Base-by-base conservation (phyloP, 2,329 filamentous ascomycete genomes). In the Fonsecaea monophora region DNA sequence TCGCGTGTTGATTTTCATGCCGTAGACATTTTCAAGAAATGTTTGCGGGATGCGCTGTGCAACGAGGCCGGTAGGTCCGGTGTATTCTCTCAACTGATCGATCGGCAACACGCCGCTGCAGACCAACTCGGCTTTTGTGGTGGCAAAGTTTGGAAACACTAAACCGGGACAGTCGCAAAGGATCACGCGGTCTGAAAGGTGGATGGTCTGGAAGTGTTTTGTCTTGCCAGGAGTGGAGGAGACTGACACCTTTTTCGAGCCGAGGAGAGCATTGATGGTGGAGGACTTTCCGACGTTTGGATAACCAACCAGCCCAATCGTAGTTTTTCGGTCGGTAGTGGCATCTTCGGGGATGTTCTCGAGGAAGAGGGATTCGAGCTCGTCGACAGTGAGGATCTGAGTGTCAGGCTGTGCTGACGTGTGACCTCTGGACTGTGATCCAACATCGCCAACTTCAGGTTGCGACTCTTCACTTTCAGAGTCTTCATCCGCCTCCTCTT, bases 231-330 rank as follows among this genome's bases (percentile, higher is more conserved):
- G 95, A 1, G 95, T 99, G 13, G 94, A 90, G 15, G 95, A 99
- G 45, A 99, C 96, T 0, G 94, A 98, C 5, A 99, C 95, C 82
- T 98, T 99, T 83, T 98, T 99, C 63, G 95, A 90, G 59, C 96
- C 96, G 66, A 98, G 94, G n/a, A 99, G 86, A 50, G 95, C 94
- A 82, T 99, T 99, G 85, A 99, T 99, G 15, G 95, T 99, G 57
- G 94, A 97, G 1, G 96, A 99, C 82, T 99, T 99, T 81, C 95
- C 95, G 70, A 99, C 95, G 82, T 99, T 99, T 75, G 95, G 95
- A 80, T 99, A 99, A 66, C 95, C 95, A 42, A 99, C 95, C 21
- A 99, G 84, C 73, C 95, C 95, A 72, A 99, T 95, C 71, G 92
- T 89, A 4, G 94, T 90, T 78, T 96, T 97, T 62, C 84, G 80